phyloP scores from a whole-genome alignment of 495 filamentous ascomycete species.

The Aspergillus cristatus region DNA sequence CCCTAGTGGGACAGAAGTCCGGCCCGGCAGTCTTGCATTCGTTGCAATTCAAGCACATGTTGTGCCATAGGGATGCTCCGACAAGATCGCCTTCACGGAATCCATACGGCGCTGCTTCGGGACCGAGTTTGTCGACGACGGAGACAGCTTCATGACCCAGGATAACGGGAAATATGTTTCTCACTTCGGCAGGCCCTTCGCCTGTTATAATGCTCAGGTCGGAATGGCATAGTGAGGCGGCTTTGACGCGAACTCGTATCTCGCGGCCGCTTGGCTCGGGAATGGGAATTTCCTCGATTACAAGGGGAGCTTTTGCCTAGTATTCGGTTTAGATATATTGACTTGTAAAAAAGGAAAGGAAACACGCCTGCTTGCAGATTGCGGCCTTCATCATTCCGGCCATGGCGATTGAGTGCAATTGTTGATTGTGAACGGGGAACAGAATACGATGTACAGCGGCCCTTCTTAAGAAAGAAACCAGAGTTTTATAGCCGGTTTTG shows the following conservation, averaged over 20 bases:
- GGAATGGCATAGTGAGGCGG: slow-evolving; percentile 11
- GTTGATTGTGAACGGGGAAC: too few species aligned
- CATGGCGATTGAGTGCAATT: too few species aligned
- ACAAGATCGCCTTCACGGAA: slow-evolving; percentile 8
- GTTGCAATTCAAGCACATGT: slow-evolving; percentile 7
- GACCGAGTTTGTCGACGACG: slow-evolving; percentile 9
- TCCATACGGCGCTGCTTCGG: slow-evolving; percentile 5
- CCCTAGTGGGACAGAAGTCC: slow-evolving; percentile 3
- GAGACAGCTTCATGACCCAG: slow-evolving; percentile 13
- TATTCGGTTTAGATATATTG: neutral
- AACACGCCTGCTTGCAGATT: slow-evolving; percentile 6
- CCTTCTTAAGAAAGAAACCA: too few species aligned
- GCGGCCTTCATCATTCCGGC: slow-evolving; percentile 9
- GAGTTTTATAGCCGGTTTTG: too few species aligned
- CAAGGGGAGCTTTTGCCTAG: slow-evolving; percentile 4
- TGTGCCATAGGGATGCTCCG: slow-evolving; percentile 8
- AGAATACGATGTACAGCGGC: too few species aligned
- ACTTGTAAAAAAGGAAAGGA: neutral
- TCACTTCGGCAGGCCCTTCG: too few species aligned
- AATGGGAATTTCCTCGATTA: slow-evolving; percentile 7
- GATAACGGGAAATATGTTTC: slow-evolving; percentile 2
- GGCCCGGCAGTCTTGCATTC: slow-evolving; percentile 4
- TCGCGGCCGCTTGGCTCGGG: slow-evolving; percentile 7
- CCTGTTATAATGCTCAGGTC: slow-evolving; percentile 2
- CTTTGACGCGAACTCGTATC: slow-evolving; percentile 10